These are phyloP conservation scores for Eimeria nieschulzi DNA, from an alignment of 169 alveolate species.

Conservation along the genomic window DNA sequence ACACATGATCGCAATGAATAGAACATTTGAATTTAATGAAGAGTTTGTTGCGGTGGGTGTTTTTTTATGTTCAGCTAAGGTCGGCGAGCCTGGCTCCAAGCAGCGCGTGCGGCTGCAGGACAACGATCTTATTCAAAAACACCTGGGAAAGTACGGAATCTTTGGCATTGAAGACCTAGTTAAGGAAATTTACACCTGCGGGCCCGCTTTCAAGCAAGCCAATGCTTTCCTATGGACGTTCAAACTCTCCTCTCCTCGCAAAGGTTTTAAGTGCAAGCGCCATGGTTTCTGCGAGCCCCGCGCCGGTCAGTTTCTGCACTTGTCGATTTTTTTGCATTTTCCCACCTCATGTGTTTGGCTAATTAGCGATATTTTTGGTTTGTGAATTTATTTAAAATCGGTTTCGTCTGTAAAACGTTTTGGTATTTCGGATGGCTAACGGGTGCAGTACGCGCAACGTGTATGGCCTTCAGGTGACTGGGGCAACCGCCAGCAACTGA, in stretches of 20 bases:
- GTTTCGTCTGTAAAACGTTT: not conserved
- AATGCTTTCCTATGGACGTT: constrained; percentile 99
- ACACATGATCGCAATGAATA: not conserved
- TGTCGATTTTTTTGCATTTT: not conserved
- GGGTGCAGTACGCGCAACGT: no score
- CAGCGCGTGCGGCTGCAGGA: constrained; percentile 92
- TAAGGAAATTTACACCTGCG: constrained; percentile 98
- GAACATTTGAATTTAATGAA: not conserved
- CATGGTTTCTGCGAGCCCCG: constrained; percentile 96
- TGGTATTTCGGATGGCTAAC: no score
- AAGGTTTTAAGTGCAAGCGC: constrained; percentile 98
- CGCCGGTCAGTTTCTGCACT: constrained; percentile 92
- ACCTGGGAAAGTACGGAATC: constrained; percentile 87
- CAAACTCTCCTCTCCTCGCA: constrained; percentile 97
- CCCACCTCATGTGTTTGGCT: not conserved
- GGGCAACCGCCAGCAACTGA: constrained; percentile 89
- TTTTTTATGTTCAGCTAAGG: constrained; percentile 73
- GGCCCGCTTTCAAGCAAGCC: constrained; percentile 99
- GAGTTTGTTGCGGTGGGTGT: not conserved
- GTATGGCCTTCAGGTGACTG: constrained; percentile 81
- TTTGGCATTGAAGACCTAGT: constrained; percentile 97
- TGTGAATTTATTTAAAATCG: not conserved
- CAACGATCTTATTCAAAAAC: constrained; percentile 89
- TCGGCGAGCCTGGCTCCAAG: constrained; percentile 89
- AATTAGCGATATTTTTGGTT: not conserved